phyloP scores from a whole-genome alignment of 2,329 filamentous ascomycete genomes.

The Orbilia ellipsospora region DNA sequence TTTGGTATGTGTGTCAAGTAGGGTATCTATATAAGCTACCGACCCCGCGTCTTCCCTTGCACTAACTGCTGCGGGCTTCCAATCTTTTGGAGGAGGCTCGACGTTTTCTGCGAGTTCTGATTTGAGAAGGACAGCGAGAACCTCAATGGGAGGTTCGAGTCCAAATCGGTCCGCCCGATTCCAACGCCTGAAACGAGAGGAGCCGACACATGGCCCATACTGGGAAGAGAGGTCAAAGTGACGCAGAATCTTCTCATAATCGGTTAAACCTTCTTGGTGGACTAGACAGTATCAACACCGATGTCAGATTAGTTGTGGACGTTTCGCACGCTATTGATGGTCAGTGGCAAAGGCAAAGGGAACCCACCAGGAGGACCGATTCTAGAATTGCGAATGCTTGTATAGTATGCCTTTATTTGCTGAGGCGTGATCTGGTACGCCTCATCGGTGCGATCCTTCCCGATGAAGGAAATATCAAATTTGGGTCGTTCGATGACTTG shows the following conservation, averaged over 20 bases:
- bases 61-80: conserved; percentile 23
- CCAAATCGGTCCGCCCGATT: conserved; percentile 83
- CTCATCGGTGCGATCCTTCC: conserved; percentile 64
- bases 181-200: conserved; percentile 84
- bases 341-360: neutral
- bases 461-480: neutral
- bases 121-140: conserved; percentile 83
- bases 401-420: conserved; percentile 83
- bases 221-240: conserved; percentile 93
- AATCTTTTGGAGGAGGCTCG: conserved; percentile 20
- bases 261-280: conserved; percentile 78
- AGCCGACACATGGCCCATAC: conserved; percentile 91
- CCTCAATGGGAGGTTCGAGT: conserved; percentile 88
- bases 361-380: conserved; percentile 69
- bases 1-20: conserved; percentile 31
- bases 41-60: conserved; percentile 27
- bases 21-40: conserved; percentile 30
- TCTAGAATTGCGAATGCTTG: conserved; percentile 74
- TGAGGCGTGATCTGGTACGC: conserved; percentile 75
- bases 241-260: conserved; percentile 85
- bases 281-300: conserved; percentile 63
- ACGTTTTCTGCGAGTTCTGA: conserved; percentile 66
- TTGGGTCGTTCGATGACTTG: conserved; percentile 30
- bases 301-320: conserved; percentile 8
- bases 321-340: neutral